Percentiles rank a stretch among this genome's conserved stretches.
Evolutionary conservation across 768 basidiomycete species (phyloP).

Genomic region (Cyathus striatus): DNA sequence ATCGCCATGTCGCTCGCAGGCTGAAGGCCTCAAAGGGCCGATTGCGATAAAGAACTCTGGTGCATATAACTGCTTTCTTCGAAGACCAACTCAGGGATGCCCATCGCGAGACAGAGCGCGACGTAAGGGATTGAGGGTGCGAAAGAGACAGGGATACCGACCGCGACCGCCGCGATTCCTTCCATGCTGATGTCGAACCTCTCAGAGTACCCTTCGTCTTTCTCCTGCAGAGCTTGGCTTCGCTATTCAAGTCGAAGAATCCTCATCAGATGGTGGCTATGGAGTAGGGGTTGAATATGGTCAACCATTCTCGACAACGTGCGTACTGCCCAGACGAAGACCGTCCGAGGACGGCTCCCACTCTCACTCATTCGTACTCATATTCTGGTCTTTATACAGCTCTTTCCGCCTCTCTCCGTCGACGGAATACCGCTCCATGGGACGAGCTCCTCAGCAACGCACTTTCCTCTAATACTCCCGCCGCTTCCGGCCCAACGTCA

Average conservation of each 20-base stretch:
- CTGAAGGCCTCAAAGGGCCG: slow-evolving; percentile 91
- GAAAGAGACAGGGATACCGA: slow-evolving; percentile 37
- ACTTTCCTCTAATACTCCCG: slow-evolving; percentile 48
- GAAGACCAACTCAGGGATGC: slow-evolving; percentile 83
- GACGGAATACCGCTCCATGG: slow-evolving; percentile 63
- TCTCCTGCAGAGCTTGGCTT: slow-evolving; percentile 53
- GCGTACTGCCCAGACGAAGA: slow-evolving; percentile 53
- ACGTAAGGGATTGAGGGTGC: slow-evolving; percentile 48
- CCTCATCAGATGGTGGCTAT: slow-evolving; percentile 78
- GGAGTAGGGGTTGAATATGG: slow-evolving; percentile 68
- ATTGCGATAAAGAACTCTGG: slow-evolving; percentile 94
- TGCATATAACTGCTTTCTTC: slow-evolving; percentile 90
- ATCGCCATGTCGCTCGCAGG: slow-evolving; percentile 88
- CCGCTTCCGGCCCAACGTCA: slow-evolving; percentile 58
- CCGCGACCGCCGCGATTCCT: slow-evolving; percentile 59
- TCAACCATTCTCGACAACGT: slow-evolving; percentile 73
- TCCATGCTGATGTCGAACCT: slow-evolving; percentile 46
- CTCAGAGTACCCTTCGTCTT: slow-evolving; percentile 60
- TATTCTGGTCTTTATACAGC: slow-evolving; percentile 56
- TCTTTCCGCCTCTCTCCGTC: slow-evolving; percentile 61
- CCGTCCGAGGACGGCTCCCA: slow-evolving; percentile 21
- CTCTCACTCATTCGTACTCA: slow-evolving; percentile 51
- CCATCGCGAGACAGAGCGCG: slow-evolving; percentile 69
- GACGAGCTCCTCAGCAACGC: slow-evolving; percentile 55
- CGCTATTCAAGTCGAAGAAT: slow-evolving; percentile 61